Conservation (phyloP, 768 basidiomycete genomes). For the Coprinellus micaceus region DNA sequence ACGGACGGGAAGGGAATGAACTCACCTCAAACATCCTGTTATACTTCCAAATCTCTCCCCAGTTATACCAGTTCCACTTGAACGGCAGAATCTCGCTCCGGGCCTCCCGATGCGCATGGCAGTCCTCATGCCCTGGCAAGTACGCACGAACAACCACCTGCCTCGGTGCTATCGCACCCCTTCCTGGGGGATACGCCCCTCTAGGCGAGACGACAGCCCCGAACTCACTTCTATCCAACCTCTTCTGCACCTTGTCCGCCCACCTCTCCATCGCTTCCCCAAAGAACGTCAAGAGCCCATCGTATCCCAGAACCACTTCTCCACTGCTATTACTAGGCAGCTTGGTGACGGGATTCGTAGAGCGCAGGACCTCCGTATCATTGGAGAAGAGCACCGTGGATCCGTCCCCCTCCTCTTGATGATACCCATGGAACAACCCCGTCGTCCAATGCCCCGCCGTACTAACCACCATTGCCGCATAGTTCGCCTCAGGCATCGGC, state of each 20-base stretch:
- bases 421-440: conserved; percentile 40
- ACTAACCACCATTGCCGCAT: conserved; percentile 58
- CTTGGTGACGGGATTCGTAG: no score
- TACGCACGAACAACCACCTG: conserved; percentile 60
- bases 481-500: conserved; percentile 47
- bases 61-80: conserved; percentile 56
- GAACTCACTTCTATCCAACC: conserved; percentile 19
- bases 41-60: conserved; percentile 56
- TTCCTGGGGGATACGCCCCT: conserved; percentile 2
- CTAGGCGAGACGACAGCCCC: background rate
- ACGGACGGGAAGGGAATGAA: background rate
- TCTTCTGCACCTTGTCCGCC: conserved; percentile 47
- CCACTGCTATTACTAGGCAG: no score
- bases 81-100: conserved; percentile 43
- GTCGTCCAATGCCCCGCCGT: conserved; percentile 73
- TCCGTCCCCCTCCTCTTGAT: conserved; percentile 19
- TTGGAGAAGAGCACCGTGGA: background rate
- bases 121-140: conserved; percentile 63
- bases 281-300: conserved; percentile 55
- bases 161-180: conserved; percentile 18
- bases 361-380: background rate
- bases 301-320: conserved; percentile 44
- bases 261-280: conserved; percentile 52
- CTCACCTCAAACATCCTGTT: conserved; percentile 31
- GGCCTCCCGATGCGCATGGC: conserved; percentile 47